Evolutionary conservation across 2,329 filamentous ascomycete genomes (phyloP), one percentile per base, ranked within the genome.

Genomic region (Hymenoscyphus fraxineus): DNA sequence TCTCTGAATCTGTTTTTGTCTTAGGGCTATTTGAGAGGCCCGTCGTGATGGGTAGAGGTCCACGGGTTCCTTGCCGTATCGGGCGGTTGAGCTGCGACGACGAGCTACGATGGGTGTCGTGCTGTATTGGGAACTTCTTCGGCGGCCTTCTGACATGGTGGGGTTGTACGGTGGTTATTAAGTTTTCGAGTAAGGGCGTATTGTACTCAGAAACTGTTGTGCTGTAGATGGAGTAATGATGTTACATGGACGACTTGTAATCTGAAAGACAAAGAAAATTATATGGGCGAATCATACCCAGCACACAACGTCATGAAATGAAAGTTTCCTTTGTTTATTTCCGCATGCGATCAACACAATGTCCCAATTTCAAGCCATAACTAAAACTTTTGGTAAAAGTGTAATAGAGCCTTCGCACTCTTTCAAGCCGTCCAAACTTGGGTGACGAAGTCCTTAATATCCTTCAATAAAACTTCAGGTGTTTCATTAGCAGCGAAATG

Each of bases 401-500:
- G 7, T 22, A 15, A 13, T 19, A 54, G 22, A 54, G 9, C 22
- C 9, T 2, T 3, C n/a, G n/a, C 47, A 10, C 19, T 19, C 47
- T 27, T 54, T 54, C 19, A 54, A 54, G 9, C 10, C 7, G n/a
- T 55, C 77, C 76, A 73, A 59, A 76, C 76, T 57, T 70, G 69
- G 68, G 68, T 74, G 38, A 75, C 71, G 73, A 78, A 83, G 39
- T 76, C 76, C 67, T 82, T 78, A 0, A 82, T 66, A 73, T 83
- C 81, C n/a, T 66, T 71, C 64, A 77, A 72, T 39, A 83, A 70
- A 31, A 65, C 71, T 41, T 73, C 73, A 1, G 80, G 79, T 58
- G 73, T 72, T 69, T 83, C 80, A 60, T 83, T 65, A 6, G 77
- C 76, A 16, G 84, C 82, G 69, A 85, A 85, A 73, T 85, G 83